Evolutionary conservation across 2,329 filamentous ascomycete genomes (phyloP).

Genomic region (Pyricularia sp.): DNA sequence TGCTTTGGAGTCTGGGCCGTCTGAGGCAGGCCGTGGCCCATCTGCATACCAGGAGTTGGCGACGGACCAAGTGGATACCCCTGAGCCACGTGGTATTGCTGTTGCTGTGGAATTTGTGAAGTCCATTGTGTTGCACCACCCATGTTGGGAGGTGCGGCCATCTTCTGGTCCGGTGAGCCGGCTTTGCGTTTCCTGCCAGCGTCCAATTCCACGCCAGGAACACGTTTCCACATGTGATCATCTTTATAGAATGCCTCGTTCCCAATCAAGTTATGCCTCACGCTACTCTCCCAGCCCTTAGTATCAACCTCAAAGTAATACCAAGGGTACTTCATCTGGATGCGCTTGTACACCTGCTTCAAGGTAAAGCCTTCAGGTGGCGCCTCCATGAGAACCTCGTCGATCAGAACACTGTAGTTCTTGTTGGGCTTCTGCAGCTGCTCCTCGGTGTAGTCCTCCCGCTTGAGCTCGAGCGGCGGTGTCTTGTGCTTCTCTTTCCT

Average conservation of each 20-base stretch:
- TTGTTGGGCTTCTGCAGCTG: conserved; percentile 49
- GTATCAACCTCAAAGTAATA: conserved; percentile 48
- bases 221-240: conserved; percentile 43
- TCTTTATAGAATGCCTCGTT: conserved; percentile 49
- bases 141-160: conserved; percentile 13
- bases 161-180: conserved; percentile 32
- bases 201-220: conserved; percentile 44
- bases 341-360: conserved; percentile 51
- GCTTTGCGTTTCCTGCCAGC: conserved; percentile 46
- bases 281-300: conserved; percentile 53
- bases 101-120: conserved; percentile 8
- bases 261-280: conserved; percentile 50
- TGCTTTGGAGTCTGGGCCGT: conserved; percentile 1
- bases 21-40: conserved; percentile 7
- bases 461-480: conserved; percentile 42
- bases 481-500: conserved; percentile 51
- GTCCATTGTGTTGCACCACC: conserved; percentile 17
- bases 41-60: conserved; percentile 9
- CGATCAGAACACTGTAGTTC: conserved; percentile 48
- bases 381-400: conserved; percentile 43
- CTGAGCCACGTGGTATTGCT: conserved; percentile 9
- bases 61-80: conserved; percentile 9
- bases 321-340: conserved; percentile 43
- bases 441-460: conserved; percentile 42
- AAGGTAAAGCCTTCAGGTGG: conserved; percentile 41